phyloP scores from a whole-genome alignment of 257 asterid genomes.

The Gentiana straminea region DNA sequence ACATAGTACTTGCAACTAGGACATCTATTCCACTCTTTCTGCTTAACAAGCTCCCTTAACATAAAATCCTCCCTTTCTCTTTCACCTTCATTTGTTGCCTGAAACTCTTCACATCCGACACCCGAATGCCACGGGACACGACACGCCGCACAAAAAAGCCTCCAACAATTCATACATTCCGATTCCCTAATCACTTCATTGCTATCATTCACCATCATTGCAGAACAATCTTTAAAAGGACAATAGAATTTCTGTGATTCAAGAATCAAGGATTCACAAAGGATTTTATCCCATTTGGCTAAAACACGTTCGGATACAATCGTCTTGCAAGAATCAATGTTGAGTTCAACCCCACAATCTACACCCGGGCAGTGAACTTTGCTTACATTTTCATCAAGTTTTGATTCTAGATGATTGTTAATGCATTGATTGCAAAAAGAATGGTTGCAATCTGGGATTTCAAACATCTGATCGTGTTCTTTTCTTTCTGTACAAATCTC shows the following conservation, averaged over 20 bases:
- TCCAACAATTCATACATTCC: conserved; percentile 14
- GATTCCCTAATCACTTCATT: conserved; percentile 2
- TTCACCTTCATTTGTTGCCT: conserved; percentile 12
- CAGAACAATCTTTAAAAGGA: conserved; percentile 22
- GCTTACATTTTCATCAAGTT: conserved; percentile 3
- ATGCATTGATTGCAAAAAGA: conserved; percentile 41
- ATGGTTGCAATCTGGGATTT: conserved; percentile 27
- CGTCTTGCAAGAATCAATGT: conserved; percentile 13
- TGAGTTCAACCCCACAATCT: conserved; percentile 28
- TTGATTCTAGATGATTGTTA: conserved; percentile 19
- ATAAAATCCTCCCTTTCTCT: conserved; percentile 12
- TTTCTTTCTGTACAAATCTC: conserved; percentile 49
- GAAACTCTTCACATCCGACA: conserved; percentile 14
- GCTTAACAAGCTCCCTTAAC: conserved; percentile 12
- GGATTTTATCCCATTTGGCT: conserved; percentile 23
- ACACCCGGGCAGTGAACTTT: conserved; percentile 39
- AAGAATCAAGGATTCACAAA: conserved; percentile 30
- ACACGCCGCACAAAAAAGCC: conserved; percentile 21
- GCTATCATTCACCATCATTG: conserved; percentile 13
- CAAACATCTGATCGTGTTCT: conserved; percentile 17
- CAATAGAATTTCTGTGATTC: conserved; percentile 25
- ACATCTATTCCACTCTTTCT: conserved; percentile 16
- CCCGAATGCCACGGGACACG: conserved; percentile 17
- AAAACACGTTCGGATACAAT: conserved; percentile 12
- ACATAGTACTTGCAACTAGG: conserved; percentile 17